phyloP scores from a whole-genome alignment of 2,329 filamentous ascomycete genomes.

The Neopestalotiopsis sp. region DNA sequence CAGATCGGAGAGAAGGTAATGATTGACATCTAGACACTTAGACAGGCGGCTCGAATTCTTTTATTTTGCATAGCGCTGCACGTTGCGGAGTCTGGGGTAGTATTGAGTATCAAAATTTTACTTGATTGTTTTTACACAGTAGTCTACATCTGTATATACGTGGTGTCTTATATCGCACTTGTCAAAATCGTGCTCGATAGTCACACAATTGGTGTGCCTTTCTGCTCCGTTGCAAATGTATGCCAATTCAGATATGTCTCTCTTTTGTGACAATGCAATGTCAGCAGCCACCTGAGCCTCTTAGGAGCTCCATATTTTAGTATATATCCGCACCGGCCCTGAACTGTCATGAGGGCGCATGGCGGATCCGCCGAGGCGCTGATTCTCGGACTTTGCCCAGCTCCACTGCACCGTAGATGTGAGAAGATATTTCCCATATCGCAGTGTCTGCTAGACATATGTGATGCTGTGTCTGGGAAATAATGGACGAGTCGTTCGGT shows the following conservation, averaged over 20 bases:
- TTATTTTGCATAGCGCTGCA: neutral
- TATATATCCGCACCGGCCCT: neutral
- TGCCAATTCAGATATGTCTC: neutral
- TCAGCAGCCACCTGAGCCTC: neutral
- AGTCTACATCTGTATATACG: neutral
- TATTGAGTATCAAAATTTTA: neutral
- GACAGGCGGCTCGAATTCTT: neutral
- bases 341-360: neutral
- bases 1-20: constrained; percentile 51
- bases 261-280: neutral
- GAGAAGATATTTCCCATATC: neutral
- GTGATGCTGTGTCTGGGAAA: neutral
- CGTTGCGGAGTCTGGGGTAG: neutral
- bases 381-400: neutral
- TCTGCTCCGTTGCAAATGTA: neutral
- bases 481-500: neutral
- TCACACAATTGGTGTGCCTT: neutral
- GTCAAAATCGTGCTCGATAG: neutral
- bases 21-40: constrained; percentile 22
- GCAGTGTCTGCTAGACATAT: neutral
- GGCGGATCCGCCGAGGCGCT: neutral
- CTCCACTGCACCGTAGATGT: neutral
- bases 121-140: constrained; percentile 1
- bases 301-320: neutral
- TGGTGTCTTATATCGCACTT: neutral